Evolutionary conservation across 306 rosid species (phyloP).

Genomic region (Cicer pinnatifidum): DNA sequence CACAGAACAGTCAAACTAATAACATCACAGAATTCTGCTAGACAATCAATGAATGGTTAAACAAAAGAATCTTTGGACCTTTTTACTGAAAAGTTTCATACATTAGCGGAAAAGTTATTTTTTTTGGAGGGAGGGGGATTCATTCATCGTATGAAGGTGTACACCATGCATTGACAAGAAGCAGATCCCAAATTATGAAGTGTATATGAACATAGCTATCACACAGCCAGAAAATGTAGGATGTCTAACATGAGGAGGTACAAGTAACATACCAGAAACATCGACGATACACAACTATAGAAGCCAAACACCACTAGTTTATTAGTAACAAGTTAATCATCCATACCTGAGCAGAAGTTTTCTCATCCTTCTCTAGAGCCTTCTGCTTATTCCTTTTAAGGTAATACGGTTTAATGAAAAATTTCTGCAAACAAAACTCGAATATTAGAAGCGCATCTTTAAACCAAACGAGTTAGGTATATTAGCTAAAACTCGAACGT

Average conservation of each 20-base stretch:
- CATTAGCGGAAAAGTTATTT: neutral
- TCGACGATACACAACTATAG: constrained; percentile 14
- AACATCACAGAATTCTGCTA: neutral
- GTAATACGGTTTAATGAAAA: constrained; percentile 77
- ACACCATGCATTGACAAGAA: constrained; percentile 29
- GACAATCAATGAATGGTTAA: constrained; percentile 14
- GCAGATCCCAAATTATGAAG: constrained; percentile 23
- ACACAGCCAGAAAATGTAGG: constrained; percentile 12
- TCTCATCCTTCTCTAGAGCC: constrained; percentile 73
- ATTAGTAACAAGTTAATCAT: constrained; percentile 18
- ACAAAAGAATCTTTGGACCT: constrained; percentile 4
- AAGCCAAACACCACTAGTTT: constrained; percentile 24
- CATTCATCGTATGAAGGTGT: neutral
- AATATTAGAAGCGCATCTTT: constrained; percentile 19
- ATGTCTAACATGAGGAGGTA: constrained; percentile 12
- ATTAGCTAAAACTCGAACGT: constrained; percentile 3
- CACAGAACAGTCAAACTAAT: constrained; percentile 14
- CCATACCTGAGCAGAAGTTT: constrained; percentile 75
- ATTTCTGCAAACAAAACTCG: constrained; percentile 61
- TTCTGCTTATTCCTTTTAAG: constrained; percentile 77
- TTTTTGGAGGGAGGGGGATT: neutral
- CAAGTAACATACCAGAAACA: constrained; percentile 28
- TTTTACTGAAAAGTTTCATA: neutral
- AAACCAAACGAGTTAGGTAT: neutral
- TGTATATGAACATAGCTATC: neutral